A percentile compares a stretch with the other conserved stretches of the same genome.
Evolutionary conservation across 257 asterid genomes (phyloP).

Genomic region (Fraxinus anomala): DNA sequence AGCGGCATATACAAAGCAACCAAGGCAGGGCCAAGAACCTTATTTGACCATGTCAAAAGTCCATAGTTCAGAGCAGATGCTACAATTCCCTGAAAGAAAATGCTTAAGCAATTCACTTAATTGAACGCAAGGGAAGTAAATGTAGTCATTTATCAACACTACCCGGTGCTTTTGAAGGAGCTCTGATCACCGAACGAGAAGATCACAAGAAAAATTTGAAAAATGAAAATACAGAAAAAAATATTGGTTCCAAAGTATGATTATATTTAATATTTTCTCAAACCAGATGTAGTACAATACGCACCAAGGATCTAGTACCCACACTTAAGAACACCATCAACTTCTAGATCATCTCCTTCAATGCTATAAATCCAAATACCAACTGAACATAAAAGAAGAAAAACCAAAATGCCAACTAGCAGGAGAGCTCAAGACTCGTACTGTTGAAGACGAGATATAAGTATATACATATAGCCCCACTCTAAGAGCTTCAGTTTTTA

Average conservation of each 20-base stretch:
- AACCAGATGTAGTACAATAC: background rate
- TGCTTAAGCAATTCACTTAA: background rate
- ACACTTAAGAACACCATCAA: background rate
- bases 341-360: background rate
- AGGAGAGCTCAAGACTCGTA: background rate
- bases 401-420: background rate
- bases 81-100: constrained; percentile 62
- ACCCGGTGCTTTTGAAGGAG: background rate
- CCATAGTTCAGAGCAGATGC: constrained; percentile 95
- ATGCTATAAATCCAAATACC: background rate
- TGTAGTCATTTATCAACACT: background rate
- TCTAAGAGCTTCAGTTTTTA: too few relatives aligned
- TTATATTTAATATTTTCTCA: background rate
- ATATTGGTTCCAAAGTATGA: background rate
- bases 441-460: background rate
- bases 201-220: background rate
- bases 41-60: constrained; percentile 84
- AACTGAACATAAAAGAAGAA: background rate
- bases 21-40: constrained; percentile 85
- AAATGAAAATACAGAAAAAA: too few relatives aligned
- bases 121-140: background rate
- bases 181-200: background rate
- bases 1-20: constrained; percentile 92
- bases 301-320: background rate
- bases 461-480: too few relatives aligned